Evolutionary conservation across 192 early-diverging fungal species (phyloP), one percentile per base, ranked within the genome.

Genomic region (Backusella macrospora): DNA sequence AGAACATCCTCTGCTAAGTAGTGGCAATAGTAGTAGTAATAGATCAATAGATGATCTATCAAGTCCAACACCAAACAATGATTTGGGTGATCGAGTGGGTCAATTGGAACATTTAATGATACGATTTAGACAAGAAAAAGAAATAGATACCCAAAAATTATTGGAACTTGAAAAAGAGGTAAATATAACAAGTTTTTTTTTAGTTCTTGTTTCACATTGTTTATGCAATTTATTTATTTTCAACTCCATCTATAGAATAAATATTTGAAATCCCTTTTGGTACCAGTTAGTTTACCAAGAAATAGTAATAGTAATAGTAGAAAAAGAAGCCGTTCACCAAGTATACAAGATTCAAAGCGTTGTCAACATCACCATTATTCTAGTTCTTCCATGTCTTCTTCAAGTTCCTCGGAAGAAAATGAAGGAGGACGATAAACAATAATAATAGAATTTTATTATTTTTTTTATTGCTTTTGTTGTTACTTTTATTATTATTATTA

Each of bases 351-450:
- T 90, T 90, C 23, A 82, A 81, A 38, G 85, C 84, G 74, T 96
- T 96, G 68, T 96, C 96, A 18, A 92, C 92, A 78, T 96, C 96
- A 79, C 96, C 96, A 71, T 95, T 93, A 16, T 18, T 52, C 49
- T 9, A 9, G 8, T 2, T 26, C 49, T 18, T 52, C 48, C 18
- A 18, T 18, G 8, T 59, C 52, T 29, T 59, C 52, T 13, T 59
- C 52, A 8, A 59, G 18, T 59, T 59, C 21, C 26, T 59, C 21
- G 13, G 52, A 59, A 26, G 52, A 59, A 59, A 29, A 18, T 59
- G 52, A 59, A 26, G 52, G 12, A 59, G 52, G 52, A 59, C 29
- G 29, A 34, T 34, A 59, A 59, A 55, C 5, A 10, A 26, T 23
- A 55, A 55, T 55, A 55, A 46, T 46, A 46, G 10, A 2, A 23